phyloP scores from a whole-genome alignment of 495 filamentous ascomycete species.

The Astrothelium subdiscretum region DNA sequence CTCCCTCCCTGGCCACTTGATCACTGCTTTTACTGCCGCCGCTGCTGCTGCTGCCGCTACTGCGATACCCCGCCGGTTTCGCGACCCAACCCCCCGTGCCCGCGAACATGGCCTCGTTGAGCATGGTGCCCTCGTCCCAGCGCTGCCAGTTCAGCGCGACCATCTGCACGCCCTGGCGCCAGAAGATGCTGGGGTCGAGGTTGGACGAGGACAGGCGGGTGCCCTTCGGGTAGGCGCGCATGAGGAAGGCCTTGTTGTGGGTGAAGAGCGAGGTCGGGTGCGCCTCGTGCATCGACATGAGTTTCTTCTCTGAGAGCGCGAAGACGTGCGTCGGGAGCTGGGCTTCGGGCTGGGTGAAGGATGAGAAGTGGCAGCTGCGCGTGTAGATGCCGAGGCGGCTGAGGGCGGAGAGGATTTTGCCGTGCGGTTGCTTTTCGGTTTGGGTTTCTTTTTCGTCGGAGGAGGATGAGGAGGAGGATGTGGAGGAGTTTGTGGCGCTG shows the following conservation, averaged over 20 bases:
- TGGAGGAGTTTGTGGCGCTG: slow-evolving; percentile 9
- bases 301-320: slow-evolving; percentile 70
- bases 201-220: slow-evolving; percentile 76
- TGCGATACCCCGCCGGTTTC: slow-evolving; percentile 62
- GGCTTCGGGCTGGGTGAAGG: slow-evolving; percentile 53
- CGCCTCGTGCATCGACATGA: slow-evolving; percentile 56
- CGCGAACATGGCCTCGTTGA: slow-evolving; percentile 86
- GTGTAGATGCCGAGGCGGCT: slow-evolving; percentile 73
- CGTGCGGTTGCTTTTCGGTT: slow-evolving; percentile 7
- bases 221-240: slow-evolving; percentile 82
- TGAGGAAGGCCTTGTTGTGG: slow-evolving; percentile 74
- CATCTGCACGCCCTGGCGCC: slow-evolving; percentile 82
- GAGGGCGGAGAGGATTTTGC: slow-evolving; percentile 65
- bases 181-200: slow-evolving; percentile 69
- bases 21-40: too few relatives aligned
- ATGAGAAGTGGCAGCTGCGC: slow-evolving; percentile 64
- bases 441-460: slow-evolving; percentile 5
- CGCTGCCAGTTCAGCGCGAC: slow-evolving; percentile 94
- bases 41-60: slow-evolving; percentile 19
- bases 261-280: slow-evolving; percentile 51
- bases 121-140: slow-evolving; percentile 86
- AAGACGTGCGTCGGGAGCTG: slow-evolving; percentile 73
- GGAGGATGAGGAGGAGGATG: slow-evolving; percentile 13
- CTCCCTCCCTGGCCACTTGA: slow-evolving; percentile 7
- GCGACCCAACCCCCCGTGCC: slow-evolving; percentile 71